phyloP scores from a whole-genome alignment of 208 protist genomes.

The Trypanosoma cruzi region DNA sequence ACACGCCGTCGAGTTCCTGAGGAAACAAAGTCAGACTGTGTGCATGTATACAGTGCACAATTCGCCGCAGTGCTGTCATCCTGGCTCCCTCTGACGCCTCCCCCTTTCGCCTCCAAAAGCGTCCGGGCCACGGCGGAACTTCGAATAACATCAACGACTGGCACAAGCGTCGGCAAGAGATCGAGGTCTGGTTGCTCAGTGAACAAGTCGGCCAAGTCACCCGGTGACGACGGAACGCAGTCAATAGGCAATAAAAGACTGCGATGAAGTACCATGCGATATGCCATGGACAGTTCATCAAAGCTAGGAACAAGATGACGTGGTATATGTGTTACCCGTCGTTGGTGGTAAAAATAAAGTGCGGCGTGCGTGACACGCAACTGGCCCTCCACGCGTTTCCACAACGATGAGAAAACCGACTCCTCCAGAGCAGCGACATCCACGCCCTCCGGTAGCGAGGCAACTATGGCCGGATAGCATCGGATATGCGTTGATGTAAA shows the following conservation, averaged over 20 bases:
- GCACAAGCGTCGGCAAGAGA: conserved; percentile 76
- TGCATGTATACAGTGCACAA: conserved; percentile 78
- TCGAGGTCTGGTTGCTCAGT: conserved; percentile 39
- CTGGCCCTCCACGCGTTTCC: conserved; percentile 23
- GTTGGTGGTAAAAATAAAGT: conserved; percentile 44
- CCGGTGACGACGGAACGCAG: conserved; percentile 73
- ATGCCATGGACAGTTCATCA: conserved; percentile 41
- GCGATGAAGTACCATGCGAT: conserved; percentile 65
- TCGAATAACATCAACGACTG: conserved; percentile 73
- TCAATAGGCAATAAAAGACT: conserved; percentile 66
- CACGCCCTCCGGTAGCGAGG: conserved; percentile 12
- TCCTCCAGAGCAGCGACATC: conserved; percentile 3
- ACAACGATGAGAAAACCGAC: conserved; percentile 9
- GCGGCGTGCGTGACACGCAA: conserved; percentile 38
- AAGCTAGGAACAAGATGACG: conserved; percentile 25
- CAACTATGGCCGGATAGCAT: conserved; percentile 32
- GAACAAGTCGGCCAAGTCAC: conserved; percentile 65
- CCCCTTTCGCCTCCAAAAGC: neutral
- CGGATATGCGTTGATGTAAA: conserved; percentile 28
- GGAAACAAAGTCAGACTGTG: conserved; percentile 73
- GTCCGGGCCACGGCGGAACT: neutral
- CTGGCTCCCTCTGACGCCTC: neutral
- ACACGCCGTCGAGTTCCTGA: conserved; percentile 54
- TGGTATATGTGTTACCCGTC: conserved; percentile 18
- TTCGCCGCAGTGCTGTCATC: conserved; percentile 32